phyloP scores from a whole-genome alignment of 108 stramenopile genomes.

The Heterococcus sp. region DNA sequence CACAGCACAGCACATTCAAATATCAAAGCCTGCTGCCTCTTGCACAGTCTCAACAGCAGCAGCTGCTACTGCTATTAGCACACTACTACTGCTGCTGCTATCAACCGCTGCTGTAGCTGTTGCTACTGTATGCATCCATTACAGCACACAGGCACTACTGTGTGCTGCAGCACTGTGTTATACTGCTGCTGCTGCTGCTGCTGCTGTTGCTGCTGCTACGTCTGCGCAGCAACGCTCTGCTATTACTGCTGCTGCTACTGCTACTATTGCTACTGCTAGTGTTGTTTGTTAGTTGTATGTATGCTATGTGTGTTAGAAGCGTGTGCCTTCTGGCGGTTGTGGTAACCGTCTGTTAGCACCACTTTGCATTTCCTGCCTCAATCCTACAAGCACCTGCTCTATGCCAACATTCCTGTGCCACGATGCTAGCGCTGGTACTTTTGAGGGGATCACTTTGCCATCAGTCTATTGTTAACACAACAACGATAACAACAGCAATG shows the following conservation, averaged over 20 bases:
- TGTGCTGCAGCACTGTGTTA: no score
- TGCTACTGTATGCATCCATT: background rate
- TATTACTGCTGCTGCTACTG: background rate
- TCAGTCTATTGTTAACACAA: no score
- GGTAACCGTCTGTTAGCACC: constrained; percentile 53
- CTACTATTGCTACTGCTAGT: background rate
- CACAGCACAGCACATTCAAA: background rate
- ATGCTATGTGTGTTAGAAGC: constrained; percentile 27
- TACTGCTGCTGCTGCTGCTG: background rate
- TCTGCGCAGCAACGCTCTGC: background rate
- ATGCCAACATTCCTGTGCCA: constrained; percentile 47
- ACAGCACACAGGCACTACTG: background rate
- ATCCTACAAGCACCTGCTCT: constrained; percentile 46
- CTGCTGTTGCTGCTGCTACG: background rate
- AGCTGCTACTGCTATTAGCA: background rate
- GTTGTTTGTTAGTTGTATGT: background rate
- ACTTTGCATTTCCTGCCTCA: constrained; percentile 53
- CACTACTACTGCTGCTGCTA: background rate
- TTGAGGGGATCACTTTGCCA: constrained; percentile 21
- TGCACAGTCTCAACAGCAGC: background rate
- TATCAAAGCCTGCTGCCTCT: background rate
- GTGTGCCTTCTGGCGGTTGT: constrained; percentile 54
- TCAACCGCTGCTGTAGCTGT: background rate
- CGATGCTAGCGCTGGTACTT: constrained; percentile 20
- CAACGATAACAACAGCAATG: no score